Evolutionary conservation across 129 eudicot species (phyloP), one percentile per base, ranked within the genome.

Genomic region (Smallanthus sonchifolius): DNA sequence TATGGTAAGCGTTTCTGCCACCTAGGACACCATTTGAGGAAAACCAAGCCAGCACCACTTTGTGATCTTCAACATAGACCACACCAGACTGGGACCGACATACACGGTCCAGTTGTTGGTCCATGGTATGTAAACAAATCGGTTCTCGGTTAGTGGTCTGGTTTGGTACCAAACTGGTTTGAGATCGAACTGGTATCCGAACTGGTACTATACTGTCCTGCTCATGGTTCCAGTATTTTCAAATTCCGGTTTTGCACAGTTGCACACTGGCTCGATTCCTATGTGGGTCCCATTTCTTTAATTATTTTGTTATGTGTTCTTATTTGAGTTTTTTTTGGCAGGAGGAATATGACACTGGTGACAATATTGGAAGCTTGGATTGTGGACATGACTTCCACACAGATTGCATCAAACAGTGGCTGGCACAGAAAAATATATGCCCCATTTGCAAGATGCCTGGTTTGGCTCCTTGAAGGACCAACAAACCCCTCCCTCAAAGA

Each of bases 381-480:
- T 79, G 83, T 43, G 83, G 83, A 57, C 83, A 79, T 73, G 75
- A 74, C 37, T 79, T 72, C 43, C 83, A 79, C 62, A 66, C 75
- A 65, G 79, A 79, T 56, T 79, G 79, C 77, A 72, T 79, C 24
- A 71, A 28, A 42, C 73, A 79, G 68, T 79, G 83, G 83, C 60
- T 79, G 39, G 36, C 48, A 10, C 73, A 65, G 78, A 79, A 79
- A 73, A 72, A 79, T 20, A 10, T 65, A 42, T 79, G 79, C 55
- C 83, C 79, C 62, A 73, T 79, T 56, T 79, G 83, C 83, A 79
- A 79, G 72, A 77, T 77, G 82, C 52, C 76, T 77, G 77, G 82
- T 70, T 61, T 77, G 38, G 76, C 82, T 48, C 30, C 82, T 77
- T 77, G 3, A 67, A 67, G 8, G 20, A 4, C 52, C 47, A n/a